Base-by-base conservation (phyloP, 257 asterid species). In the Perilla frutescens region DNA sequence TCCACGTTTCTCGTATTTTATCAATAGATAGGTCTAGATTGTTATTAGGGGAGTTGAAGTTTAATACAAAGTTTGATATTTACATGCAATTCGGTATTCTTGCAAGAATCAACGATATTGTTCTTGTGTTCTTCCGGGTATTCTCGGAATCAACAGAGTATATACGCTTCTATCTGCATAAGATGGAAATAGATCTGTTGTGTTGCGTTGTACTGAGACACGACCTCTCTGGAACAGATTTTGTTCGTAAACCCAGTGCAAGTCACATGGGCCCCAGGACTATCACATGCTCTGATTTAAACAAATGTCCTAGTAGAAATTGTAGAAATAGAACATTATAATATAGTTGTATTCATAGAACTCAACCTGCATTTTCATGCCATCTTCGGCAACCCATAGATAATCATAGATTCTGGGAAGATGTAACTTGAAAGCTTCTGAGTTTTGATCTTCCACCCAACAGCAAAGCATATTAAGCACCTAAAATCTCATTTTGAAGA, bases 381-480 rank as follows among this genome's bases (percentile, higher is more conserved):
- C 98, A 84, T 94, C 98, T 83, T 94, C 98, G 54, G 98, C 98
- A 83, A 94, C 61, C 98, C 98, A 94, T 49, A 94, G 70, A 82
- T 87, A 94, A 83, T 94, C 98, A 49, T 84, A 26, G 66, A 94
- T 66, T 81, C 98, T 88, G 36, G 98, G 97, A 67, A 94, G 92
- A 79, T 94, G 98, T 77, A 94, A 81, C 89, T 94, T 94, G 89
- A 94, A 94, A 78, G 98, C 96, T 80, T 94, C 97, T 51, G 98
- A 94, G 71, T 82, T 88, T 79, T 85, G 96, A 84, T 94, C 97
- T 84, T 94, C 98, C 75, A 86, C 95, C 97, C 97, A 94, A 79
- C 98, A 94, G 86, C 98, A 91, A 79, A 94, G 93, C 98, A 94
- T 94, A 79, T 94, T 94, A 75, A 94, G 79, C 75, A 91, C 89